phyloP scores from a whole-genome alignment of 2,329 filamentous ascomycete species.

The Phyllosticta capitalensis region DNA sequence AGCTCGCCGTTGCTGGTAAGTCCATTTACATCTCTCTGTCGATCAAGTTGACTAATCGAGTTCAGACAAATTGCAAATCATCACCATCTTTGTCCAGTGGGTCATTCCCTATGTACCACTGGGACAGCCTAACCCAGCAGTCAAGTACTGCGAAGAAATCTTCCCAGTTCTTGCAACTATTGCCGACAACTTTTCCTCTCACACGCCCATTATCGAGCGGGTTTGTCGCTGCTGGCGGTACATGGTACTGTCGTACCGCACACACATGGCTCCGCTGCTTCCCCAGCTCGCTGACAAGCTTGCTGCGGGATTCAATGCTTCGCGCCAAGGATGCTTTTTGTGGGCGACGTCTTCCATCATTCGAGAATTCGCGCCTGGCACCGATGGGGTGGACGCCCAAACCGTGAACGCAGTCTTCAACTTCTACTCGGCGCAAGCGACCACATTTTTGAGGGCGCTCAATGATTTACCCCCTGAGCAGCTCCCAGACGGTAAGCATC shows the following conservation, averaged over 20 bases:
- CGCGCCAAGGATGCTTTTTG: slow-evolving; percentile 91
- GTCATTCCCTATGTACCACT: slow-evolving; percentile 65
- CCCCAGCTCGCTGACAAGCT: slow-evolving; percentile 82
- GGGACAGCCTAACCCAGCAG: slow-evolving; percentile 72
- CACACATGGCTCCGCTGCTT: slow-evolving; percentile 75
- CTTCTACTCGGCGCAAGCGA: slow-evolving; percentile 91
- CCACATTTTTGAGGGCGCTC: slow-evolving; percentile 79
- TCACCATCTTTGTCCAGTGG: slow-evolving; percentile 80
- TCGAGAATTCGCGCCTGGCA: slow-evolving; percentile 86
- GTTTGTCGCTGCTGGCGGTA: slow-evolving; percentile 93
- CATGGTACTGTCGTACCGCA: slow-evolving; percentile 94
- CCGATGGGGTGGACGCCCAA: slow-evolving; percentile 70
- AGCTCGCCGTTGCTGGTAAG: slow-evolving; percentile 73
- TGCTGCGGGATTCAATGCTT: slow-evolving; percentile 72
- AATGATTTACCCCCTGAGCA: slow-evolving; percentile 72
- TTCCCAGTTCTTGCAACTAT: slow-evolving; percentile 81
- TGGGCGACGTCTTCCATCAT: slow-evolving; percentile 95
- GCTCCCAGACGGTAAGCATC: slow-evolving; percentile 55
- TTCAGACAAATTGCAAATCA: slow-evolving; percentile 75
- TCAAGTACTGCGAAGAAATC: slow-evolving; percentile 93
- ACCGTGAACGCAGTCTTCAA: slow-evolving; percentile 82
- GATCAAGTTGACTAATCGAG: slow-evolving; percentile 10
- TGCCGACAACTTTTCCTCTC: slow-evolving; percentile 76
- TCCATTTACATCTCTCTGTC: background rate
- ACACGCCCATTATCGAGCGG: slow-evolving; percentile 81